A percentile compares a stretch with the other conserved stretches of the same genome.
Evolutionary conservation across 441 rosid genomes (phyloP).

Genomic region (Capsella rubella): DNA sequence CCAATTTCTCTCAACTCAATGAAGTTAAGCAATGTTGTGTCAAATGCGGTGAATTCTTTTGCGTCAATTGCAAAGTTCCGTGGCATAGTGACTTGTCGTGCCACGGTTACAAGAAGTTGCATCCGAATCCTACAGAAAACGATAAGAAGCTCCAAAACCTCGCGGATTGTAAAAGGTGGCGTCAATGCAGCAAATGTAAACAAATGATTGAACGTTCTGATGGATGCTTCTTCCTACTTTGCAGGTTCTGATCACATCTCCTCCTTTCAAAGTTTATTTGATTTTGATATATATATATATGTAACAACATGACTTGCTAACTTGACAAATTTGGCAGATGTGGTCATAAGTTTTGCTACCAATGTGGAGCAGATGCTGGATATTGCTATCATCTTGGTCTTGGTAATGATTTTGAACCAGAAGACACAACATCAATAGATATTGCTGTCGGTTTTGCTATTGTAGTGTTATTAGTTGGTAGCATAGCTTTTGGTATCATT

Average conservation of each 20-base stretch:
- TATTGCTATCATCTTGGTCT: not conserved
- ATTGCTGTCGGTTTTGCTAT: no score
- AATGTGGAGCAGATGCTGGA: constrained; percentile 7
- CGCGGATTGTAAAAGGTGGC: constrained; percentile 53
- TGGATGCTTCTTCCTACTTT: constrained; percentile 63
- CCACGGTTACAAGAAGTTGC: constrained; percentile 41
- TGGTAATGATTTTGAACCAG: no score
- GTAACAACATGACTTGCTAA: not conserved
- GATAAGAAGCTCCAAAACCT: constrained; percentile 48
- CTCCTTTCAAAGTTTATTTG: not conserved
- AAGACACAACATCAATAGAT: no score
- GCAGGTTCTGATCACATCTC: constrained; percentile 51
- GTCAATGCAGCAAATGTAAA: constrained; percentile 59
- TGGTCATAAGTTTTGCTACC: constrained; percentile 56
- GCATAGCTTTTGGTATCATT: no score
- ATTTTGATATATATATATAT: not conserved
- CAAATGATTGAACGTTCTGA: constrained; percentile 63
- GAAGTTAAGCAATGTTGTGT: constrained; percentile 50
- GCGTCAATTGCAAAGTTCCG: constrained; percentile 68
- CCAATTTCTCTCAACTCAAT: constrained; percentile 39
- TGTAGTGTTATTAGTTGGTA: no score
- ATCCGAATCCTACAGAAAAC: constrained; percentile 13
- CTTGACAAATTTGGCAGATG: constrained; percentile 39
- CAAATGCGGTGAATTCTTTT: constrained; percentile 60
- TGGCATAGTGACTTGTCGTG: constrained; percentile 78